Conservation (phyloP, 129 eudicot genomes). For the Flaveria sonorensis region DNA sequence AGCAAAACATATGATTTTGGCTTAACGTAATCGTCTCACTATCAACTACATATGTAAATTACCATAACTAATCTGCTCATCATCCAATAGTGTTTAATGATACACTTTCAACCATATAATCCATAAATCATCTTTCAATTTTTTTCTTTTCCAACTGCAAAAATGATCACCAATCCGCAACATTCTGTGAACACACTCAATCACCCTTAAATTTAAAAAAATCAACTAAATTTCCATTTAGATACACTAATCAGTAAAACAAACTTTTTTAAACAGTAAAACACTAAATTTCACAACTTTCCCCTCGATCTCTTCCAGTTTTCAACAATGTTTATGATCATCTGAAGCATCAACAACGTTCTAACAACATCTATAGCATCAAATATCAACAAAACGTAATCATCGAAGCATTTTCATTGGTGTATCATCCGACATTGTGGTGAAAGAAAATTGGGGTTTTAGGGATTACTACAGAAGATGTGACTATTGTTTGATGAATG, state of each 20-base stretch:
- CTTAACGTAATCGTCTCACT: neutral
- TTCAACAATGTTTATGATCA: conserved; percentile 26
- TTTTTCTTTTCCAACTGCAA: neutral
- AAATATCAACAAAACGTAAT: neutral
- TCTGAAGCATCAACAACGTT: conserved; percentile 17
- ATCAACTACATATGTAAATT: neutral
- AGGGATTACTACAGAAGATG: conserved; percentile 41
- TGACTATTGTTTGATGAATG: conserved; percentile 10
- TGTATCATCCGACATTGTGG: conserved; percentile 22
- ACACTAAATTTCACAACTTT: neutral
- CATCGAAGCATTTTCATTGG: neutral
- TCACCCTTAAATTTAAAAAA: neutral
- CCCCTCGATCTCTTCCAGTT: neutral
- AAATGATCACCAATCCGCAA: conserved; percentile 9
- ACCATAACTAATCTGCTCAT: too few species aligned
- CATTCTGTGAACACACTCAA: neutral
- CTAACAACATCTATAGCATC: conserved; percentile 10
- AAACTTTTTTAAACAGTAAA: conserved; percentile 1
- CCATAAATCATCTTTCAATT: neutral
- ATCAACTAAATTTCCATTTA: neutral
- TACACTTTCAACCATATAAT: neutral
- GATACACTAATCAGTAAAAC: neutral
- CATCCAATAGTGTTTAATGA: too few species aligned
- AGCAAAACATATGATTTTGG: neutral
- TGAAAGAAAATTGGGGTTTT: conserved; percentile 31